These are phyloP conservation scores for Salix udensis DNA, from an alignment of 345 rosid genomes.

Conservation along the genomic window DNA sequence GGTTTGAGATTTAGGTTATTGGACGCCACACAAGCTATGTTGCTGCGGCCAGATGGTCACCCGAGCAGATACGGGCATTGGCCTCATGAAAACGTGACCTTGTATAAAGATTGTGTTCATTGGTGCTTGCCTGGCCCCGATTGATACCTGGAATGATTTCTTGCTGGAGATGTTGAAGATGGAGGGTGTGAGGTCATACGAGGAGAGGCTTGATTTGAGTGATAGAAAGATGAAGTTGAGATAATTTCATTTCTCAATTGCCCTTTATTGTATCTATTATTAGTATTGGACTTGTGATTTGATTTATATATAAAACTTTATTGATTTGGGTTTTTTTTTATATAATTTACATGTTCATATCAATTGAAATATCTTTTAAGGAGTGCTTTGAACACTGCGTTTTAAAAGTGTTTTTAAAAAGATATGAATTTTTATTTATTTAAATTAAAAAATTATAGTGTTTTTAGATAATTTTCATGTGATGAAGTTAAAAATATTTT, in stretches of 20 bases:
- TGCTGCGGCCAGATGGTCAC: slow-evolving; percentile 82
- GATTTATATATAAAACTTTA: no score
- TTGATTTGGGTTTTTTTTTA: no score
- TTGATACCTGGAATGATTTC: slow-evolving; percentile 77
- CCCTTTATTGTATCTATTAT: no score
- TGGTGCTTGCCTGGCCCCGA: slow-evolving; percentile 96
- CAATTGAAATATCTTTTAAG: no score
- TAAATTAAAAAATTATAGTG: no score
- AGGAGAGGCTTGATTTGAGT: slow-evolving; percentile 24
- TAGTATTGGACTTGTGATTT: no score
- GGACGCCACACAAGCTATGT: slow-evolving; percentile 54
- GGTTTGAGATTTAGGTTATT: slow-evolving; percentile 55
- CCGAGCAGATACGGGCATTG: slow-evolving; percentile 67
- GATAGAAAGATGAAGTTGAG: slow-evolving; percentile 15
- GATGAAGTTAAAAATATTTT: no score
- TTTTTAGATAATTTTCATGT: no score
- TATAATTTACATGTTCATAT: no score
- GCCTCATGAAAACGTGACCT: slow-evolving; percentile 58
- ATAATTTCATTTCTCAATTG: not conserved
- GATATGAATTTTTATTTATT: no score
- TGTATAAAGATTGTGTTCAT: slow-evolving; percentile 85
- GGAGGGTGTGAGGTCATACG: slow-evolving; percentile 41
- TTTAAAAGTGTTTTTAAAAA: no score
- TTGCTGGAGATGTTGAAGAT: slow-evolving; percentile 76
- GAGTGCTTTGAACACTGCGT: no score